Base-by-base conservation (phyloP, 2,329 filamentous ascomycete species). In the Fusarium decemcellulare region DNA sequence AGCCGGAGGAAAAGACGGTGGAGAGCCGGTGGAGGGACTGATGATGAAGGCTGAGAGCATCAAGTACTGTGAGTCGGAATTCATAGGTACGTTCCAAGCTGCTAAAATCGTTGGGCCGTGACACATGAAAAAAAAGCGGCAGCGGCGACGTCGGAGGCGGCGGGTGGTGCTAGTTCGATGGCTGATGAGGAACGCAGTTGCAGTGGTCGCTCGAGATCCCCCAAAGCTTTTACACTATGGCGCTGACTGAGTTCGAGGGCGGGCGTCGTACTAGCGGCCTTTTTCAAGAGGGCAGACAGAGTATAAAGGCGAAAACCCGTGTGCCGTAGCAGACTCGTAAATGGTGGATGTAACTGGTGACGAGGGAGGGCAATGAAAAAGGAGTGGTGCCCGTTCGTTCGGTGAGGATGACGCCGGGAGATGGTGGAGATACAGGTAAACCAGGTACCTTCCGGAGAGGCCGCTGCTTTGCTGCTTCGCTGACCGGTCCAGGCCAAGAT, bases 1-100 rank as follows among this genome's bases (percentile, higher is more conserved):
- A 67, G 51, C 57, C 52, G 62, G 48, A 59, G 61, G 65, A 71
- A 73, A 69, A 74, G 69, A 72, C 69, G 70, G 69, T 72, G 69
- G 69, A 65, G 71, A 74, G 72, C 67, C 57, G 55, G 67, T 67
- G 67, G 69, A 70, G 67, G 68, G 50, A 61, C 48, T 61, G 69
- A 58, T 65, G 63, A 64, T 69, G 59, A 23, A 23, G 23, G 59
- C 67, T 70, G 63, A 71, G 62, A 56, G 60, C 68, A 71, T 70
- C 54, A 37, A 71, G 47, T 63, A 54, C 54, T 59, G 63, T 34
- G 43, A 68, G 46, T 46, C 58, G 42, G 39, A 58, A 44, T 65
- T 65, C 55, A 63, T 59, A 47, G 60, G 61, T 69, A 39, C 50
- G 53, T 59, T 59, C 56, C 57, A 54, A 50, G 54, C 57, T 65